A percentile compares a stretch with the other conserved stretches of the same genome.
These are phyloP conservation scores for Hevea brasiliensis DNA, from an alignment of 345 rosid species.

Conservation along the genomic window DNA sequence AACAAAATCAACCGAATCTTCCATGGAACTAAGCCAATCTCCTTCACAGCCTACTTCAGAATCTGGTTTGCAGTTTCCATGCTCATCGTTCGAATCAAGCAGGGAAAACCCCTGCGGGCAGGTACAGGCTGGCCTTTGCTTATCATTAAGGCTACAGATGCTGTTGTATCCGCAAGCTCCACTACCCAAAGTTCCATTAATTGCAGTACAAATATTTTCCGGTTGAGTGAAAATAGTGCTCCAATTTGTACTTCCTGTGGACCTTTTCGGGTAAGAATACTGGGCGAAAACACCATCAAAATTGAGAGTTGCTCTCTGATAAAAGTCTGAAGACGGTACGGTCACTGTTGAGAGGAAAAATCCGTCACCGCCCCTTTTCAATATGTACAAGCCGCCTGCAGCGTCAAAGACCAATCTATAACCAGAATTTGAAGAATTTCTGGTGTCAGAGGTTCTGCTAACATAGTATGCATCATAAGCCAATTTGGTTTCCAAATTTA, in stretches of 20 bases:
- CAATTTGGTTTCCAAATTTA: slow-evolving; percentile 16
- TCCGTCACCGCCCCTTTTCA: slow-evolving; percentile 15
- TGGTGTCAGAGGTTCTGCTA: slow-evolving; percentile 8
- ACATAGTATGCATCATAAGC: slow-evolving; percentile 25
- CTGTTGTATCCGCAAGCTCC: slow-evolving; percentile 44
- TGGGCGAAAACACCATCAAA: slow-evolving; percentile 41
- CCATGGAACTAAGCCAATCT: not conserved
- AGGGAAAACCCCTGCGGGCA: slow-evolving; percentile 34
- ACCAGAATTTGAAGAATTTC: slow-evolving; percentile 22
- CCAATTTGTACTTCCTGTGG: slow-evolving; percentile 23
- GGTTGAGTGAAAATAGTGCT: slow-evolving; percentile 10
- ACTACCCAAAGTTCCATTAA: slow-evolving; percentile 11
- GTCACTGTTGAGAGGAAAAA: not conserved
- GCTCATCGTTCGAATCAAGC: slow-evolving; percentile 30
- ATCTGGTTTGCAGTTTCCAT: slow-evolving; percentile 37
- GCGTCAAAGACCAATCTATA: slow-evolving; percentile 23
- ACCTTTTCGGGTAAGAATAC: slow-evolving; percentile 25
- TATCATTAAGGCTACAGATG: slow-evolving; percentile 21
- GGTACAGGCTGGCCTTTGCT: slow-evolving; percentile 26
- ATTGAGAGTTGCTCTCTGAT: slow-evolving; percentile 31
- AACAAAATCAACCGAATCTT: slow-evolving; percentile 18
- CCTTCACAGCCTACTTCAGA: slow-evolving; percentile 24
- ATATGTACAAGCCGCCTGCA: slow-evolving; percentile 27
- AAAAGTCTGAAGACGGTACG: slow-evolving; percentile 3
- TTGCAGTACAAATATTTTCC: slow-evolving; percentile 26